phyloP scores from a whole-genome alignment of 495 filamentous ascomycete species.

The Penicillium angulare region DNA sequence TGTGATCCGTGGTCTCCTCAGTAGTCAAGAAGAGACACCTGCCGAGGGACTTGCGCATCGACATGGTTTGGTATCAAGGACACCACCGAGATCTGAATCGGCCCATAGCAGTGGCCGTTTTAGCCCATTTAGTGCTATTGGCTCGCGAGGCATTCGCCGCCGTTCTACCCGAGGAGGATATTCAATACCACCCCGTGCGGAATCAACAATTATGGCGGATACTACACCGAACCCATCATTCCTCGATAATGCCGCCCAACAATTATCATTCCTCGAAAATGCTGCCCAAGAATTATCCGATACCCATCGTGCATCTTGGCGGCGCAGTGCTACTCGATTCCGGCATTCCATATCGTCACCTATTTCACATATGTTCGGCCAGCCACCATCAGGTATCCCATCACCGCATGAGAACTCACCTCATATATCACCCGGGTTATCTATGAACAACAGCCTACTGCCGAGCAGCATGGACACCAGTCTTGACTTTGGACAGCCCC shows the following conservation, averaged over 20 bases:
- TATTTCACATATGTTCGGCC: slow-evolving; percentile 48
- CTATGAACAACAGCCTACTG: slow-evolving; percentile 9
- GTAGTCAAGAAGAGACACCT: slow-evolving; percentile 47
- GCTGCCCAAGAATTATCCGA: slow-evolving; percentile 26
- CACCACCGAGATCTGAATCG: slow-evolving; percentile 38
- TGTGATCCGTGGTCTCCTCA: slow-evolving; percentile 43
- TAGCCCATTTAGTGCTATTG: slow-evolving; percentile 41
- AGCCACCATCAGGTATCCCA: slow-evolving; percentile 24
- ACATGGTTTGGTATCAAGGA: slow-evolving; percentile 42
- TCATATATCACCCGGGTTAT: not conserved
- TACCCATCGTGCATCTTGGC: slow-evolving; percentile 40
- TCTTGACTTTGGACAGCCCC: slow-evolving; percentile 39
- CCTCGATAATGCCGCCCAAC: slow-evolving; percentile 24
- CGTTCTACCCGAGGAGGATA: slow-evolving; percentile 39
- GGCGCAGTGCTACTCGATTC: slow-evolving; percentile 43
- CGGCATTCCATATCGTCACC: slow-evolving; percentile 44
- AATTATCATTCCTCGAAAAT: slow-evolving; percentile 23
- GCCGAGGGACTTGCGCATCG: slow-evolving; percentile 52
- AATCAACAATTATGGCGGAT: slow-evolving; percentile 29
- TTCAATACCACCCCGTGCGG: slow-evolving; percentile 36
- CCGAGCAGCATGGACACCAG: slow-evolving; percentile 41
- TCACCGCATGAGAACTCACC: slow-evolving; percentile 9
- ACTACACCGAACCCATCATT: slow-evolving; percentile 18
- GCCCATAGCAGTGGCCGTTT: slow-evolving; percentile 39
- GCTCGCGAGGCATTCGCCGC: slow-evolving; percentile 39